Evolutionary conservation across 2,329 filamentous ascomycete genomes (phyloP).

Genomic region (Xylaria sp.): DNA sequence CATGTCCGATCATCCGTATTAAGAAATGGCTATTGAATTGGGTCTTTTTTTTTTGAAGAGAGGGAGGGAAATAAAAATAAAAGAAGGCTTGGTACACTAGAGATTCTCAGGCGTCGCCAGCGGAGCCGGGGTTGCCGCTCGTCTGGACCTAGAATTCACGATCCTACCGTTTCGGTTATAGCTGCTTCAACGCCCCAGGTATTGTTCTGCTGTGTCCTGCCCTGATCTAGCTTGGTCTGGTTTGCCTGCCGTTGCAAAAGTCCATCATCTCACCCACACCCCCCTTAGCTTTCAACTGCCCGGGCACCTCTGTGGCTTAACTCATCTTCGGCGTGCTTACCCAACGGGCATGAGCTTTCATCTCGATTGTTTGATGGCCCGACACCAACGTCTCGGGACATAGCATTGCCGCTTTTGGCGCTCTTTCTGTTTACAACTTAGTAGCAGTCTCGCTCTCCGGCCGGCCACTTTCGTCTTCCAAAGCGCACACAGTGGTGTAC

Average conservation of each 20-base stretch:
- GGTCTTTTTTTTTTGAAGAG: conserved; percentile 13
- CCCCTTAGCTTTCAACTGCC: background rate
- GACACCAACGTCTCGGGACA: conserved; percentile 26
- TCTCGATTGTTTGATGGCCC: conserved; percentile 14
- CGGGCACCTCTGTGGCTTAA: conserved; percentile 23
- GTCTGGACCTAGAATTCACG: background rate
- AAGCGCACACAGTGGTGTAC: background rate
- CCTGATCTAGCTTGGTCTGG: conserved; percentile 1
- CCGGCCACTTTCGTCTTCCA: background rate
- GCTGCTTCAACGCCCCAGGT: conserved; percentile 6
- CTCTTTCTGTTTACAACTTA: conserved; percentile 10
- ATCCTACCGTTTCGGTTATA: conserved; percentile 15
- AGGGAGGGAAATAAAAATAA: background rate
- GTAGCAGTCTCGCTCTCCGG: conserved; percentile 27
- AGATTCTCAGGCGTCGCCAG: background rate
- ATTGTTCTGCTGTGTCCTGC: conserved; percentile 3
- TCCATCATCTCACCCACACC: background rate
- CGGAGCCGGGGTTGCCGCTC: conserved; percentile 15
- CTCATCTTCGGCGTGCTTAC: conserved; percentile 15
- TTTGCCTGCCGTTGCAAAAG: conserved; percentile 20
- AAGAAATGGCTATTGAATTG: background rate
- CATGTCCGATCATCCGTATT: conserved; percentile 10
- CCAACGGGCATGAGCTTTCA: conserved; percentile 9
- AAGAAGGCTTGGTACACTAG: conserved; percentile 3
- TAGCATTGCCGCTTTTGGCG: conserved; percentile 11